Evolutionary conservation across 2,329 filamentous ascomycete genomes (phyloP).

Genomic region (Lanzia echinophila): DNA sequence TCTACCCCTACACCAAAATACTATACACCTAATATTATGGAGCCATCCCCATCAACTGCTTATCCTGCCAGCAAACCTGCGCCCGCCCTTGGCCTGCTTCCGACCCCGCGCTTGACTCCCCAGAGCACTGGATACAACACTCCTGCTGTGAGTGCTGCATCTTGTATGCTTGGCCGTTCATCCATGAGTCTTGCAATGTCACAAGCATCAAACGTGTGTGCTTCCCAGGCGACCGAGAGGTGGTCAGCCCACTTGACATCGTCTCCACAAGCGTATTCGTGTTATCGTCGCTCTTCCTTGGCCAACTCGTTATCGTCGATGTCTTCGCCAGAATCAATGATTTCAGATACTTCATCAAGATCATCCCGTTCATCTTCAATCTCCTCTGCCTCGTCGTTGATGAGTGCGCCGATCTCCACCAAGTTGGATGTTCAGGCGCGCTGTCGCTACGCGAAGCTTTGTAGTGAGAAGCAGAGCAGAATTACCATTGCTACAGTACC

Average conservation of each 20-base stretch:
- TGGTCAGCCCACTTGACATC: slow-evolving; percentile 42
- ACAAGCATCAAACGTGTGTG: slow-evolving; percentile 42
- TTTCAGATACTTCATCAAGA: slow-evolving; percentile 50
- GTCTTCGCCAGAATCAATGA: slow-evolving; percentile 62
- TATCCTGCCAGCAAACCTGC: slow-evolving; percentile 43
- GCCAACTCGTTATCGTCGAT: slow-evolving; percentile 56
- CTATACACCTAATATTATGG: slow-evolving; percentile 41
- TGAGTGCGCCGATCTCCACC: slow-evolving; percentile 49
- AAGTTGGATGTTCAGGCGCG: slow-evolving; percentile 56
- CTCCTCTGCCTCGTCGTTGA: slow-evolving; percentile 55
- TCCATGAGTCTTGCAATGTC: slow-evolving; percentile 57
- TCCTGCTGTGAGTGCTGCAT: slow-evolving; percentile 51
- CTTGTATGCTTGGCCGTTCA: slow-evolving; percentile 44
- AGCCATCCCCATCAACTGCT: slow-evolving; percentile 39
- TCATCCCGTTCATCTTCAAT: slow-evolving; percentile 59
- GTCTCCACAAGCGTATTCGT: slow-evolving; percentile 46
- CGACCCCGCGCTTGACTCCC: slow-evolving; percentile 53
- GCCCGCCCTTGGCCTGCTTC: slow-evolving; percentile 48
- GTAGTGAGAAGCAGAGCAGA: slow-evolving; percentile 49
- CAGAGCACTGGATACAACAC: slow-evolving; percentile 50
- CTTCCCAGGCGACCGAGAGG: slow-evolving; percentile 46
- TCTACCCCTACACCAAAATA: slow-evolving; percentile 38
- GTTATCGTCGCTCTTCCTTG: slow-evolving; percentile 53
- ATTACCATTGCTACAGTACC: slow-evolving; percentile 50
- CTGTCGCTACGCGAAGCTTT: slow-evolving; percentile 54